Percentiles rank a stretch among this genome's conserved stretches.
Evolutionary conservation across 805 yeast species (phyloP).

Genomic region (Starmerella apis): DNA sequence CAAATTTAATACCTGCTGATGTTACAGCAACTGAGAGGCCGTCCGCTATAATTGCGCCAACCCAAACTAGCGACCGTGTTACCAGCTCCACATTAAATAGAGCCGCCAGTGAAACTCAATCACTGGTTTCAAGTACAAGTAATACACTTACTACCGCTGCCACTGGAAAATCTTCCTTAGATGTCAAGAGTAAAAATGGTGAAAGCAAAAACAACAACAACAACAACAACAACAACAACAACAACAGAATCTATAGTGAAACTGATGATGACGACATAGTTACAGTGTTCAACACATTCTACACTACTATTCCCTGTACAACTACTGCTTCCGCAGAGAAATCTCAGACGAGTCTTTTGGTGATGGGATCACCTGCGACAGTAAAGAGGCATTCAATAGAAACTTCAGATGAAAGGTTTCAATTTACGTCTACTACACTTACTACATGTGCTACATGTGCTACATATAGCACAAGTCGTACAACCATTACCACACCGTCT

Average conservation of each 20-base stretch:
- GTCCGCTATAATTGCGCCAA: background rate
- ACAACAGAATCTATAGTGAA: no score
- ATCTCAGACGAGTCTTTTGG: background rate
- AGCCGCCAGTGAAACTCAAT: no score
- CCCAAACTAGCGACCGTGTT: background rate
- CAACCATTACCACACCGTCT: background rate
- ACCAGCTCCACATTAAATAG: no score
- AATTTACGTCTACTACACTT: no score
- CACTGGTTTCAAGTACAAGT: background rate
- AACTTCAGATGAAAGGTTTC: no score
- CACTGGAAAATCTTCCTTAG: no score
- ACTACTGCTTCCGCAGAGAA: conserved; percentile 3
- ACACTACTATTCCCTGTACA: conserved; percentile 16
- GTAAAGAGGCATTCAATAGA: background rate
- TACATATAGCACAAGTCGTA: no score
- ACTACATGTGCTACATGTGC: no score
- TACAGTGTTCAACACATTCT: conserved; percentile 11
- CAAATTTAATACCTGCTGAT: background rate
- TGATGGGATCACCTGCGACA: background rate
- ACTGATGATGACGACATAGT: conserved; percentile 1
- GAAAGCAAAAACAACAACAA: no score
- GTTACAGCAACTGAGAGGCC: background rate
- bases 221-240: no score
- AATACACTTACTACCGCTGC: background rate
- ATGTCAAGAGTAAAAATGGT: no score